Conservation (phyloP, 2,329 filamentous ascomycete genomes). For the Aureobasidium sp. region DNA sequence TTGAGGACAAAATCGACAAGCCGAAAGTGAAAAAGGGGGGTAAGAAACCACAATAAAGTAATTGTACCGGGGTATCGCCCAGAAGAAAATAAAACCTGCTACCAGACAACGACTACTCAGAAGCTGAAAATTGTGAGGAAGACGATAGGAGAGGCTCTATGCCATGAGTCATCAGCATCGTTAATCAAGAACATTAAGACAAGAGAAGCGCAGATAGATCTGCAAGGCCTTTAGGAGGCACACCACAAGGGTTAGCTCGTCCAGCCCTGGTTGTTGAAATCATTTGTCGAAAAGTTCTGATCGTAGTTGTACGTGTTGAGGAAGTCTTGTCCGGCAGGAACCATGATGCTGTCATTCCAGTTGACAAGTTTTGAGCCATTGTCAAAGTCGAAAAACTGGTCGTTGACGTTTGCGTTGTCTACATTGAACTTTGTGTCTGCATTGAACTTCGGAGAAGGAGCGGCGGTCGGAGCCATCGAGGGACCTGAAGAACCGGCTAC, state of each 20-base stretch:
- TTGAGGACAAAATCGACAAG: neutral
- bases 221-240: neutral
- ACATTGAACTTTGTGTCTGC: conserved; percentile 19
- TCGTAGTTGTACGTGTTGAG: conserved; percentile 24
- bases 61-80: neutral
- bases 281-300: conserved; percentile 24
- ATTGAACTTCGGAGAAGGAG: conserved; percentile 20
- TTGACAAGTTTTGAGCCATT: conserved; percentile 18
- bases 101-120: neutral
- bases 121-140: neutral
- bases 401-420: conserved; percentile 20
- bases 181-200: conserved; percentile 7
- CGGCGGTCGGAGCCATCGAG: conserved; percentile 13
- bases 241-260: conserved; percentile 18
- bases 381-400: conserved; percentile 21
- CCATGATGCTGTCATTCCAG: conserved; percentile 29
- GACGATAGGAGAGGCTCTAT: conserved; percentile 11
- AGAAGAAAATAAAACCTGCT: neutral
- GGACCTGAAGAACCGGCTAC: neutral
- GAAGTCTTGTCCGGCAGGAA: conserved; percentile 26
- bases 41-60: neutral
- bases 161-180: conserved; percentile 12
- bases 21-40: neutral
- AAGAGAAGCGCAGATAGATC: neutral
- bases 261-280: conserved; percentile 19